Conservation (phyloP, 148 eudicot genomes). For the Spergularia bocconei region DNA sequence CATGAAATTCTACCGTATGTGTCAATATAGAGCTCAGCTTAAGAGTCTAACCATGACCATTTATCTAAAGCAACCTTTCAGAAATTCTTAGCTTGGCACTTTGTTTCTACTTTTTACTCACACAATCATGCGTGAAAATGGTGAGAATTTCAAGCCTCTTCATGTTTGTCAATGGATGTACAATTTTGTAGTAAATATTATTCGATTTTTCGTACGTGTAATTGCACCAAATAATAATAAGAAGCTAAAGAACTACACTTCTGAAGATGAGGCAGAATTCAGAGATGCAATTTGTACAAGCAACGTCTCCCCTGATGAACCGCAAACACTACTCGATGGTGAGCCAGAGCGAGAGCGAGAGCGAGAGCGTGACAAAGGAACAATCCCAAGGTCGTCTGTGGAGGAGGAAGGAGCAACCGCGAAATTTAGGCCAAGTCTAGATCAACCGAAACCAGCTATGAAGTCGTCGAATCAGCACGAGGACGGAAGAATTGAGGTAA, state of each 20-base stretch:
- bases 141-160: not conserved
- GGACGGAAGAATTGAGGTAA: not conserved
- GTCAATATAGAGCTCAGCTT: not conserved
- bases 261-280: constrained; percentile 1
- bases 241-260: not conserved
- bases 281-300: constrained; percentile 5
- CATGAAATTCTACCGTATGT: not conserved
- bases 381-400: not conserved
- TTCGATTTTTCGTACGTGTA: not conserved
- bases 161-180: constrained; percentile 12
- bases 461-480: not conserved
- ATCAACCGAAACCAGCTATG: not conserved
- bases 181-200: constrained; percentile 7
- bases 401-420: not conserved
- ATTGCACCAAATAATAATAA: not conserved
- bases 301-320: not conserved
- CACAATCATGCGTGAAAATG: constrained; percentile 10
- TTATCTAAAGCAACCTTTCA: not conserved
- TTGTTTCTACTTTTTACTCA: not conserved
- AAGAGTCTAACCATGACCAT: not conserved
- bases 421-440: not conserved
- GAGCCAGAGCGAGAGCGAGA: not conserved
- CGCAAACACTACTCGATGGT: not conserved
- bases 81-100: too few species aligned
- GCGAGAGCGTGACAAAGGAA: not conserved